phyloP scores from a whole-genome alignment of 208 protist genomes.

The Endotrypanum monterogeii region DNA sequence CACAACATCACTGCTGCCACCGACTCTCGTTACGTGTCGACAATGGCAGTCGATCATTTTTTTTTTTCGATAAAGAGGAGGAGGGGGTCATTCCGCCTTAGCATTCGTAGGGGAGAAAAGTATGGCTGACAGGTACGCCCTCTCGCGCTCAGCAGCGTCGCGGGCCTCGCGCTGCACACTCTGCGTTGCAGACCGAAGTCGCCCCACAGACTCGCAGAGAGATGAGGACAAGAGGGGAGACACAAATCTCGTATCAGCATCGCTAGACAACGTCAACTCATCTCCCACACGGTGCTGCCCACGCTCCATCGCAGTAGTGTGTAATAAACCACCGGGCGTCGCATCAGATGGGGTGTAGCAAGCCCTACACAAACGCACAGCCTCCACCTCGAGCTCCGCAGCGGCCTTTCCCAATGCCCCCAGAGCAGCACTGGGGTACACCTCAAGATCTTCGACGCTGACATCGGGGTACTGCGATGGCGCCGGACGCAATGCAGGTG shows the following conservation, averaged over 20 bases:
- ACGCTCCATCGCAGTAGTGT: not conserved
- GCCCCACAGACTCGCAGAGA: constrained; percentile 16
- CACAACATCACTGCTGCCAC: too few species aligned
- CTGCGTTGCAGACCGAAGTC: constrained; percentile 30
- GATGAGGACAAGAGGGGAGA: not conserved
- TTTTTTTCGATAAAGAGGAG: too few species aligned
- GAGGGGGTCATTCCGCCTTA: not conserved
- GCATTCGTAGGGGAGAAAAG: constrained; percentile 20
- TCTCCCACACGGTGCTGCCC: not conserved
- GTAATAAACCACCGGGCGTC: not conserved
- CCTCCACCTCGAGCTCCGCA: constrained; percentile 17
- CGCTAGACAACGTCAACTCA: not conserved
- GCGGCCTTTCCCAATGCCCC: constrained; percentile 19
- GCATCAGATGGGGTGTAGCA: not conserved
- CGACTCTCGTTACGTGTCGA: too few species aligned
- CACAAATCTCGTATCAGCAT: not conserved
- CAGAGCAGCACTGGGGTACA: constrained; percentile 21
- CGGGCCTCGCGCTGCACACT: constrained; percentile 32
- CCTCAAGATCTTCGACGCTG: not conserved
- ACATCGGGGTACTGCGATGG: not conserved
- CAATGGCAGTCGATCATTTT: too few species aligned
- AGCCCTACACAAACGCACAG: constrained; percentile 6
- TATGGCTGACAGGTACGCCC: constrained; percentile 31
- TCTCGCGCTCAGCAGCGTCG: constrained; percentile 30
- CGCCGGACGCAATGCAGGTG: not conserved